Base-by-base conservation (phyloP, 2,329 filamentous ascomycete genomes). In the Aspergillus jensenii region DNA sequence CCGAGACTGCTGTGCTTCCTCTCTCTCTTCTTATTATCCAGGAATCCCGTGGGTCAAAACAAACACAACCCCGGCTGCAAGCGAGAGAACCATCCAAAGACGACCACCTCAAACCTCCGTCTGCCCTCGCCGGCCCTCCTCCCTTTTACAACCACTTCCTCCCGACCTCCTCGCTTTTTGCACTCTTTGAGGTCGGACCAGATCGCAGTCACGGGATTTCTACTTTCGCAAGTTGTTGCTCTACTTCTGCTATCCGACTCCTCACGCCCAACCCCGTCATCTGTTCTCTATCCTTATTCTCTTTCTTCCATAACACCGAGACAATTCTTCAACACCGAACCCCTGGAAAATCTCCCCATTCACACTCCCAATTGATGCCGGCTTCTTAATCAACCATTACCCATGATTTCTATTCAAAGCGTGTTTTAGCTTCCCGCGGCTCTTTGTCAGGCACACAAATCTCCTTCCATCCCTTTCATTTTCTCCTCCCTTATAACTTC, bases 21-120 rank as follows among this genome's bases (percentile, higher is more conserved):
- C 27, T 31, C 27, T 31, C 19, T 46, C 31, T 27, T 15, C 9
- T 25, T 9, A 49, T 31, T 49, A 47, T 46, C 33, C 33, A 27
- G 54, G 35, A 62, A 47, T 58, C 57, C 60, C 63, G 68, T 68
- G 68, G 67, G 65, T 69, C 72, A 71, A 70, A 74, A 74, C 70
- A 74, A 73, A 72, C 64, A 67, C 59, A 63, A 47, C 48, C 55
- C 50, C 62, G 55, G 57, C 54, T 59, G 46, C 59, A 65, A 66
- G 65, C 65, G 65, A 66, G 58, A 59, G 59, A 57, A 52, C 52
- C 40, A 44, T 55, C 49, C 45, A 54, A 37, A 40, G 35, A 41
- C 43, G 9, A 11, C 27, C 27, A 31, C 27, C 27, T 31, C 27
- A 31, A 41, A 23, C 52, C 31, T 52, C 44, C 17, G 37, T 46